A percentile compares a stretch with the other conserved stretches of the same genome.
phyloP scores from a whole-genome alignment of 2,329 filamentous ascomycete species.

The Arthrobotrys pseudoclavata region DNA sequence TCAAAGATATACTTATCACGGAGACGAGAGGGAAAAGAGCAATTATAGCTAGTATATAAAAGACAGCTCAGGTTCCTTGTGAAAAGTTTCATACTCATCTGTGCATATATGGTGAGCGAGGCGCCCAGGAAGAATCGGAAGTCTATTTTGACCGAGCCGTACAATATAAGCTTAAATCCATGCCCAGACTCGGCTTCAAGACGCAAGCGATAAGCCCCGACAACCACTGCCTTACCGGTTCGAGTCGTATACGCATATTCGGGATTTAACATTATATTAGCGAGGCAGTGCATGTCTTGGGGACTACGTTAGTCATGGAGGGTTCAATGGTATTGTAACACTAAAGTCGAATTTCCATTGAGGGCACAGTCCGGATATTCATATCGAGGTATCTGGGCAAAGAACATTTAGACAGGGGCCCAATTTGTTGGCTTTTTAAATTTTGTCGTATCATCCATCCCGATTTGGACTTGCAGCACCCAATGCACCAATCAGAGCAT shows the following conservation, averaged over 20 bases:
- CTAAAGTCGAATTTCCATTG: background rate
- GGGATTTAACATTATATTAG: background rate
- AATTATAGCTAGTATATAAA: background rate
- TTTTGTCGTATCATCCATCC: slow-evolving; percentile 39
- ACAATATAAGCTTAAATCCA: slow-evolving; percentile 21
- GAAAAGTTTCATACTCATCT: background rate
- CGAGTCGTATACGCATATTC: background rate
- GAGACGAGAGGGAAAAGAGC: slow-evolving; percentile 67
- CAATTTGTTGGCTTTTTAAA: background rate
- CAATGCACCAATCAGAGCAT: slow-evolving; percentile 27
- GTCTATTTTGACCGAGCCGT: slow-evolving; percentile 22
- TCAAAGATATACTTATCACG: slow-evolving; percentile 75
- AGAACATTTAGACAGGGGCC: background rate
- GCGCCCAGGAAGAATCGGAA: background rate
- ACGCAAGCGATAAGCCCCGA: background rate
- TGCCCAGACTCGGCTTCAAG: slow-evolving; percentile 8
- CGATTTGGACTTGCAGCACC: slow-evolving; percentile 21
- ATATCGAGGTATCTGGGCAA: background rate
- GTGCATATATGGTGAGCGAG: background rate
- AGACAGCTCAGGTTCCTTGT: too few species aligned
- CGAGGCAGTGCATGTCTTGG: slow-evolving; percentile 18
- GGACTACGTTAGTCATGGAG: slow-evolving; percentile 1
- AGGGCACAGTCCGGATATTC: slow-evolving; percentile 1
- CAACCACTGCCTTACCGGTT: background rate
- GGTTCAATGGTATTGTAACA: background rate